Conservation (phyloP, 768 basidiomycete species). For the Trametopsis cervina region DNA sequence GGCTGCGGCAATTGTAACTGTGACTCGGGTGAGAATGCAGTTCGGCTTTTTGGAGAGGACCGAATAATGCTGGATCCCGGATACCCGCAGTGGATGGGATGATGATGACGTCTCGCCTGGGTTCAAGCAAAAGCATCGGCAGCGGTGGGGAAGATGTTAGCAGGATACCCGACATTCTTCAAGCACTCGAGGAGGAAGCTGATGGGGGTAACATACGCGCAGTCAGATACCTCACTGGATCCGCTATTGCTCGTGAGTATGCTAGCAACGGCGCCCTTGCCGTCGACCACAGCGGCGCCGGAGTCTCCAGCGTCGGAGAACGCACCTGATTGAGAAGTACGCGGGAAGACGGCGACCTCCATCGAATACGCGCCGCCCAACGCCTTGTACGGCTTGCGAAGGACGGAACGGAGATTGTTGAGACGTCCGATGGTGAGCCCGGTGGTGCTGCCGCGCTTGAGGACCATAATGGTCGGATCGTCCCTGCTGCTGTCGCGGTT, state of each 20-base stretch:
- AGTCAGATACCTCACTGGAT: neutral
- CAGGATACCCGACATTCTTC: neutral
- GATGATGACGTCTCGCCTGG: no score
- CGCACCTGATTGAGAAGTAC: neutral
- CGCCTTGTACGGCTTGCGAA: neutral
- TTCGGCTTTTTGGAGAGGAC: no score
- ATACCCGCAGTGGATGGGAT: no score
- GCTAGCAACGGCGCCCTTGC: neutral
- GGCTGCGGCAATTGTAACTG: no score
- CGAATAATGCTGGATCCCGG: no score
- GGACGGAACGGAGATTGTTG: neutral
- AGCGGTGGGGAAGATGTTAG: neutral
- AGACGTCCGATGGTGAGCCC: neutral
- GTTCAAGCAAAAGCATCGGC: neutral
- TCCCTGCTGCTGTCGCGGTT: neutral
- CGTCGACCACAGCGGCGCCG: neutral
- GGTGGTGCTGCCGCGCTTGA: neutral
- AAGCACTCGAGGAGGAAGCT: neutral
- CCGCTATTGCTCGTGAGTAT: neutral
- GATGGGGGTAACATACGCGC: neutral
- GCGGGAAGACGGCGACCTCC: neutral
- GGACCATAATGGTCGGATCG: neutral
- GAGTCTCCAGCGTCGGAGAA: neutral
- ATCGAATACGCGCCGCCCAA: neutral
- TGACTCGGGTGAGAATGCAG: no score